Evolutionary conservation across 1,284 basidiomycete species (phyloP).

Genomic region (Rugosomyces carneus): DNA sequence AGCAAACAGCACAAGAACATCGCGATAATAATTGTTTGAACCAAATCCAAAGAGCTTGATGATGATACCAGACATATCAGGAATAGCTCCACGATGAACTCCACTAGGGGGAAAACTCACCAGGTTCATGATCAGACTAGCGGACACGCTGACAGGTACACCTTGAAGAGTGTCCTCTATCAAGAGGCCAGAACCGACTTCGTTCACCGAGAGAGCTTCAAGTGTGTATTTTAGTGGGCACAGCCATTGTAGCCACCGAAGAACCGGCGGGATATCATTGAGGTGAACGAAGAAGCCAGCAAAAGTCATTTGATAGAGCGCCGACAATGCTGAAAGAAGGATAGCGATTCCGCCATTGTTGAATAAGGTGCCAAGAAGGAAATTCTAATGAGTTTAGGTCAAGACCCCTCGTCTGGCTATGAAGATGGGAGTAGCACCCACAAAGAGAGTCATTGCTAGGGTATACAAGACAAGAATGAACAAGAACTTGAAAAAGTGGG

Average conservation of each 20-base stretch:
- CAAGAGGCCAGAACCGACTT: constrained; percentile 79
- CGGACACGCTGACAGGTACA: constrained; percentile 75
- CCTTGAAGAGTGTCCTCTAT: constrained; percentile 77
- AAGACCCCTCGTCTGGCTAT: too few relatives aligned
- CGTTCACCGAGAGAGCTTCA: constrained; percentile 84
- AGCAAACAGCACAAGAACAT: constrained; percentile 80
- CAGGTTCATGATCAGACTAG: constrained; percentile 75
- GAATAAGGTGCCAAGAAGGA: constrained; percentile 78
- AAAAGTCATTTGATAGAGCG: constrained; percentile 80
- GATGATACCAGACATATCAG: constrained; percentile 7
- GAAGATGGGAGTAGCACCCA: constrained; percentile 33
- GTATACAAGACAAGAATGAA: constrained; percentile 74
- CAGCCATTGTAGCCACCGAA: constrained; percentile 85
- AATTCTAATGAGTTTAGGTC: constrained; percentile 53
- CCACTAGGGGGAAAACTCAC: too few relatives aligned
- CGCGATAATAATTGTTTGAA: constrained; percentile 71
- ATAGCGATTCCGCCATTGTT: constrained; percentile 84
- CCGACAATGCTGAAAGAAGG: constrained; percentile 69
- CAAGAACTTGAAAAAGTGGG: constrained; percentile 79
- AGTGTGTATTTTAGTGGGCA: constrained; percentile 67
- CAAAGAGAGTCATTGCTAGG: constrained; percentile 78
- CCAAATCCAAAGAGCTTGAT: constrained; percentile 76
- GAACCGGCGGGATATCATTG: constrained; percentile 69
- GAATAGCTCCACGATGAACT: not conserved
- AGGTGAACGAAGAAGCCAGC: constrained; percentile 86